Base-by-base conservation (phyloP, 352 stramenopile species). In the Halophytophthora batemanensis region DNA sequence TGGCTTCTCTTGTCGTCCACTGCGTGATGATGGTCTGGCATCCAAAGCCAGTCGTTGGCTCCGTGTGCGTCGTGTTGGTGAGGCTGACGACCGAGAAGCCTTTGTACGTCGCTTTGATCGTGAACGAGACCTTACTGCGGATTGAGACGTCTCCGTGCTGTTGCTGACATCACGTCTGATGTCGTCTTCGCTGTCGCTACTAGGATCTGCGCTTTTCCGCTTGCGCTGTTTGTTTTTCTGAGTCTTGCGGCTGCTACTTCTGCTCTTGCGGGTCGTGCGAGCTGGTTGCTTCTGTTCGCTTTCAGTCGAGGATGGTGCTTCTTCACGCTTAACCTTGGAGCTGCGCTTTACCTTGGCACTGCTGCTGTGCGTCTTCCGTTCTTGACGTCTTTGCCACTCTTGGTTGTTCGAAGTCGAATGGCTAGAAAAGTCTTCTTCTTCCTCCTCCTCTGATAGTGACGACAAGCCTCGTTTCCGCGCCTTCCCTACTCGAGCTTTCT, bases 261-360 rank as follows among this genome's bases (percentile, higher is more conserved):
- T 38, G 33, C 33, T 53, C 25, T 55, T 62, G 19, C 13, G 49
- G 0, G 46, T 33, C 7, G 38, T 33, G 11, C 19, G 56, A 45
- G 12, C 18, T 46, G 19, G 51, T 17, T 35, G 43, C 4, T 54
- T 47, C 29, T 33, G 25, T 23, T 67, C 53, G 14, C 47, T 67
- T 51, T 61, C 59, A 21, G 53, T 67, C n/a, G 48, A 67, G 12
- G 53, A 58, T 29, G 42, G 52, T 42, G 35, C 21, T 23, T 18
- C 40, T 35, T 6, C 15, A 28, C 14, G 42, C 42, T 55, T 63
- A 36, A 17, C 50, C 1, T 6, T 28, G 10, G 19, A 23, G 6
- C 50, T 50, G 15, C 40, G 35, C 38, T 45, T 67, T 37, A 22
- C 6, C 15, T 28, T 49, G 33, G n/a, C 15, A 17, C 33, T 38